A percentile compares a stretch with the other conserved stretches of the same genome.
Evolutionary conservation across 2,329 filamentous ascomycete genomes (phyloP).

Genomic region (Aaosphaeria pasadenensis): DNA sequence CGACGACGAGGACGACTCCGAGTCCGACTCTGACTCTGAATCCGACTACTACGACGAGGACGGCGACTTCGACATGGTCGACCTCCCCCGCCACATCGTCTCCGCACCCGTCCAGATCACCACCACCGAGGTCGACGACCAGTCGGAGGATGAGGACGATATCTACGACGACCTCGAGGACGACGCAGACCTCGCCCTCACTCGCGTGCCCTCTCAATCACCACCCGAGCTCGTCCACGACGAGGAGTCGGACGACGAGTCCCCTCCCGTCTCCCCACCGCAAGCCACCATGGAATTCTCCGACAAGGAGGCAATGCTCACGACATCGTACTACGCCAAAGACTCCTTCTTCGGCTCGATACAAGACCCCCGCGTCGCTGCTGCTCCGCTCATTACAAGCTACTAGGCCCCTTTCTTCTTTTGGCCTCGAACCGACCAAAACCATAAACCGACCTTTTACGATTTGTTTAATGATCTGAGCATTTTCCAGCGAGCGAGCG

Average conservation of each 20-base stretch:
- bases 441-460: conserved; percentile 18
- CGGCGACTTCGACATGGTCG: conserved; percentile 47
- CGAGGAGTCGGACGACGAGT: conserved; percentile 49
- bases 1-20: conserved; percentile 71
- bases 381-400: conserved; percentile 39
- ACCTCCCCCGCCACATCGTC: conserved; percentile 39
- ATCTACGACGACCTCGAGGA: conserved; percentile 48
- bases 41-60: conserved; percentile 55
- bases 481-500: conserved; percentile 34
- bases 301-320: conserved; percentile 47
- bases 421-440: not conserved
- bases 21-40: conserved; percentile 49
- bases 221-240: conserved; percentile 51
- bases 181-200: conserved; percentile 46
- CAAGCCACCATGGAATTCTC: conserved; percentile 44
- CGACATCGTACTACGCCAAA: conserved; percentile 44
- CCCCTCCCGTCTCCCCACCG: conserved; percentile 46
- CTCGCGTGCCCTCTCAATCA: conserved; percentile 43
- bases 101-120: conserved; percentile 43
- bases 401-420: conserved; percentile 26
- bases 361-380: conserved; percentile 41
- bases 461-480: conserved; percentile 31
- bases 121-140: conserved; percentile 40
- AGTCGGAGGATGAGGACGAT: conserved; percentile 42
- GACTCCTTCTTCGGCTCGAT: conserved; percentile 36